These are phyloP conservation scores for Kazachstania kunashirensis DNA, from an alignment of 805 yeast genomes.

Conservation along the genomic window DNA sequence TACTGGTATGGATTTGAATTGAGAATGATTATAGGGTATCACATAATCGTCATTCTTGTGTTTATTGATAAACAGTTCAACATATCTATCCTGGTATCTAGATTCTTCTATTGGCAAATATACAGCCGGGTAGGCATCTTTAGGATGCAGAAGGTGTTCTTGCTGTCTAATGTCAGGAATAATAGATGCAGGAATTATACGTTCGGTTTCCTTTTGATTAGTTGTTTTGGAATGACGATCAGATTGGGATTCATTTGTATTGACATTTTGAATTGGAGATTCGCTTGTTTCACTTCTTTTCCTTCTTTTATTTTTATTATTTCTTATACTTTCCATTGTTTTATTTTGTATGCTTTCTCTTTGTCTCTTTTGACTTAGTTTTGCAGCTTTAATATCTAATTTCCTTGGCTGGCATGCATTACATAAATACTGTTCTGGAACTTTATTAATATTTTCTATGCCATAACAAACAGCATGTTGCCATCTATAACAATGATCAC, in stretches of 20 bases:
- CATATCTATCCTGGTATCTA: slow-evolving; percentile 36
- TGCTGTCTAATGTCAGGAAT: slow-evolving; percentile 22
- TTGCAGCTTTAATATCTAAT: slow-evolving; percentile 37
- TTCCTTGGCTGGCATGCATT: slow-evolving; percentile 58
- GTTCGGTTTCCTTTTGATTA: not conserved
- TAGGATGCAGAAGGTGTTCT: slow-evolving; percentile 29
- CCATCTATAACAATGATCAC: slow-evolving; percentile 89
- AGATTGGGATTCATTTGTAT: too few species aligned
- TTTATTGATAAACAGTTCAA: slow-evolving; percentile 37
- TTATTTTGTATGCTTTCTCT: slow-evolving; percentile 1
- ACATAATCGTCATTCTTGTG: slow-evolving; percentile 34
- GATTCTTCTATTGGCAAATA: slow-evolving; percentile 28
- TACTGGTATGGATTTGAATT: slow-evolving; percentile 19
- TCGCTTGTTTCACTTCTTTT: slow-evolving; percentile 15
- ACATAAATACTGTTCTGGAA: slow-evolving; percentile 76
- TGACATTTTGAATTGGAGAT: not conserved
- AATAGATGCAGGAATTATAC: not conserved
- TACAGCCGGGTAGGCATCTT: slow-evolving; percentile 29
- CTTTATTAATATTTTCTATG: slow-evolving; percentile 58
- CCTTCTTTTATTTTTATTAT: slow-evolving; percentile 8
- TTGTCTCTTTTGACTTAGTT: slow-evolving; percentile 29
- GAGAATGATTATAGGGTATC: slow-evolving; percentile 14
- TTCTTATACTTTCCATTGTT: not conserved
- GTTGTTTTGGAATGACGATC: not conserved
- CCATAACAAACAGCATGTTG: slow-evolving; percentile 91